Conservation (phyloP, 495 filamentous ascomycete genomes). For the Penicillium simplicissimum region DNA sequence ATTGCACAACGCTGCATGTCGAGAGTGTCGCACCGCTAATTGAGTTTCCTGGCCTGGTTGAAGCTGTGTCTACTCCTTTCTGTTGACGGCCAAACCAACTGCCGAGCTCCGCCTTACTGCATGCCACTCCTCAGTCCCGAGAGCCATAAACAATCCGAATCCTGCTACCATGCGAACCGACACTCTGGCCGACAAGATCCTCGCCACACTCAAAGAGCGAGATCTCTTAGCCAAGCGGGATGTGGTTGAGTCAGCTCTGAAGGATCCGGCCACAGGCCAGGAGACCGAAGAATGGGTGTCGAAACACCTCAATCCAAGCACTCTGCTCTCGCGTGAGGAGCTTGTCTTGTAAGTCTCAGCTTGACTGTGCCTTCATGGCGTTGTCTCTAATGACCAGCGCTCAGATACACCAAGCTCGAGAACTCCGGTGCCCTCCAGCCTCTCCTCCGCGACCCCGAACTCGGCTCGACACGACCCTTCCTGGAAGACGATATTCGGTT, state of each 20-base stretch:
- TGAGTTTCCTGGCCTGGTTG: neutral
- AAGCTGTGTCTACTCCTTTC: neutral
- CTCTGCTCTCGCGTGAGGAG: constrained; percentile 46
- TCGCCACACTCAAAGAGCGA: constrained; percentile 31
- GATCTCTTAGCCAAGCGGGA: constrained; percentile 29
- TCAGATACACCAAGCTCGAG: constrained; percentile 40
- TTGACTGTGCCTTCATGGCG: neutral
- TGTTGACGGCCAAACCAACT: neutral
- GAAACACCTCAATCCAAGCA: constrained; percentile 34
- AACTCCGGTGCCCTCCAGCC: constrained; percentile 29
- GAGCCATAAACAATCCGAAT: constrained; percentile 17
- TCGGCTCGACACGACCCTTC: constrained; percentile 38
- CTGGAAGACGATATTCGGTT: constrained; percentile 42
- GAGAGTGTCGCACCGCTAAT: no score
- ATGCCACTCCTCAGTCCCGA: constrained; percentile 7
- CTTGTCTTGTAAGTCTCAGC: constrained; percentile 31
- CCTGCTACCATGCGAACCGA: constrained; percentile 14
- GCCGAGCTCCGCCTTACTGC: constrained; percentile 12
- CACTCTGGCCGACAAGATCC: constrained; percentile 11
- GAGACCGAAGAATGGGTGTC: constrained; percentile 37
- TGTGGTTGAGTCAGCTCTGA: constrained; percentile 33
- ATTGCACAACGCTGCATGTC: neutral
- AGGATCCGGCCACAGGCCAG: constrained; percentile 14
- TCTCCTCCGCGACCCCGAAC: constrained; percentile 29
- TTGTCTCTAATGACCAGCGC: constrained; percentile 1